A percentile compares a stretch with the other conserved stretches of the same genome.
Evolutionary conservation across 31 red algal species (phyloP).

Genomic region (Odonthalia washingtoniensis): DNA sequence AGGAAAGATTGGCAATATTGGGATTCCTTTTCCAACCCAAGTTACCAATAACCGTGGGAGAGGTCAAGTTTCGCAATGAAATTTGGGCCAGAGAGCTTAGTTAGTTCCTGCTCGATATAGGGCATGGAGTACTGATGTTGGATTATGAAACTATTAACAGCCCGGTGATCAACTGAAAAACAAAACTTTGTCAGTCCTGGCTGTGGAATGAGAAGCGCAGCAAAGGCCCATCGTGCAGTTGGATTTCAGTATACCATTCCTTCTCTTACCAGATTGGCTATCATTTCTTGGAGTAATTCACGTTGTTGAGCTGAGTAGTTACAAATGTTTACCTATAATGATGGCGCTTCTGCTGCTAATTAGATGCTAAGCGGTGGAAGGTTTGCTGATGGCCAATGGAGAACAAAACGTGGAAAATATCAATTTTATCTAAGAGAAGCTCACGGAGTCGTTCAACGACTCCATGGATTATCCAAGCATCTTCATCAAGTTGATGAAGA

Average conservation of each 20-base stretch:
- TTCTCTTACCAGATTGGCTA: not conserved
- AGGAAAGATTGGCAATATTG: constrained; percentile 35
- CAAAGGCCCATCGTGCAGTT: not conserved
- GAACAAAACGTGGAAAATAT: not conserved
- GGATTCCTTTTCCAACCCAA: constrained; percentile 12
- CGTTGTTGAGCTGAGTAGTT: constrained; percentile 15
- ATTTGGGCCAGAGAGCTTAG: not conserved
- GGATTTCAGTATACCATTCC: not conserved
- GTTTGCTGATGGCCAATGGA: not conserved
- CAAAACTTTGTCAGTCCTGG: not conserved
- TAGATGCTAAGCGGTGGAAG: not conserved
- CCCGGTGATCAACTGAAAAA: not conserved
- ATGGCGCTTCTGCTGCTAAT: not conserved
- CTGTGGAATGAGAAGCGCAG: not conserved
- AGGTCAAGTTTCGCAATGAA: not conserved
- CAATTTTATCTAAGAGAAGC: not conserved
- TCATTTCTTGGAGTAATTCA: not conserved
- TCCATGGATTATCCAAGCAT: not conserved
- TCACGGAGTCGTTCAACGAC: not conserved
- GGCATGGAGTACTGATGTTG: constrained; percentile 13
- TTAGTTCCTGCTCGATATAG: not conserved
- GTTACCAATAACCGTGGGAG: constrained; percentile 15
- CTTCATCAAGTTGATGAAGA: too few relatives aligned
- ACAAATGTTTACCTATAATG: not conserved
- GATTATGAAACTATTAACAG: not conserved